phyloP scores from a whole-genome alignment of 306 rosid species.

The Castanea mollissima region DNA sequence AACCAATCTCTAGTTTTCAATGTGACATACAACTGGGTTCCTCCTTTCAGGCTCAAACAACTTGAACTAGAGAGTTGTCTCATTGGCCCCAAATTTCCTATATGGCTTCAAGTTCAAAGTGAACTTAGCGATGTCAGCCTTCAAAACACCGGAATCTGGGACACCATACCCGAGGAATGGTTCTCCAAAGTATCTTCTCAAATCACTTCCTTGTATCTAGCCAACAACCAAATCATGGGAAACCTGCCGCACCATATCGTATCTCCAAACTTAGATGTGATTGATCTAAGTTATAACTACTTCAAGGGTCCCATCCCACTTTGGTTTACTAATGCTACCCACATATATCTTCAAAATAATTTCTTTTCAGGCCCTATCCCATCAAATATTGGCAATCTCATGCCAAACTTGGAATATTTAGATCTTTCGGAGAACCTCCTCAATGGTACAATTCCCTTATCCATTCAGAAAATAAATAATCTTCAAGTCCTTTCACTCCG shows the following conservation, averaged over 20 bases:
- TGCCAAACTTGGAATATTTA: neutral
- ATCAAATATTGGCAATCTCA: neutral
- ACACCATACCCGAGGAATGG: constrained; percentile 3
- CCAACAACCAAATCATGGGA: constrained; percentile 8
- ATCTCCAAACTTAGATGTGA: neutral
- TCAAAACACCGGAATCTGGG: neutral
- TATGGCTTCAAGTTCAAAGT: constrained; percentile 21
- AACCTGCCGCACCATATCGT: no score
- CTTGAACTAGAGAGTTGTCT: neutral
- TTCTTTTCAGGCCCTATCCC: constrained; percentile 24
- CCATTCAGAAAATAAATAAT: neutral
- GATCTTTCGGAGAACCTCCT: constrained; percentile 1
- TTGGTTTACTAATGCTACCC: no score
- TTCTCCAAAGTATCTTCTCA: neutral
- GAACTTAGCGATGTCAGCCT: neutral
- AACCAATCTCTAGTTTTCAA: neutral
- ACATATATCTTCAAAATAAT: neutral
- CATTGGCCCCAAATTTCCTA: constrained; percentile 21
- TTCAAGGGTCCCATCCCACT: no score
- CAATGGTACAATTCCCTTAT: constrained; percentile 12
- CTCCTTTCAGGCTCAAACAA: constrained; percentile 5
- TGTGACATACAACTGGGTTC: constrained; percentile 6
- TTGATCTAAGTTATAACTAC: no score
- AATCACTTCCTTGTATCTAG: neutral
- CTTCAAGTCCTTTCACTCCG: neutral